A percentile compares a stretch with the other conserved stretches of the same genome.
These are phyloP conservation scores for Durio zibethinus DNA, from an alignment of 345 rosid species.

Conservation along the genomic window DNA sequence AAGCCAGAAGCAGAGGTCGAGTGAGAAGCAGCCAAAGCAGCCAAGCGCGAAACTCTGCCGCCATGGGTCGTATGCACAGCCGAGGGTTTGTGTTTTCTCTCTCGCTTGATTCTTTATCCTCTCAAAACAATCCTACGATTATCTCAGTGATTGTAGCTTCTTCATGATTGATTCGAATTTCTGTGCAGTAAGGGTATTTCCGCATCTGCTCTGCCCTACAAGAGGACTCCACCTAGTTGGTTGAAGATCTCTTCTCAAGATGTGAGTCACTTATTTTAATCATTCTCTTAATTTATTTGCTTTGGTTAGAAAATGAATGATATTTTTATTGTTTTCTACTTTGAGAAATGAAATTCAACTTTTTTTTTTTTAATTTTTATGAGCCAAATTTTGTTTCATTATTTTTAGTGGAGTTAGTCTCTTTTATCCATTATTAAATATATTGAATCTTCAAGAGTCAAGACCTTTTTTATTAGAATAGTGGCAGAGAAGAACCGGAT, in stretches of 20 bases:
- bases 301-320: not conserved
- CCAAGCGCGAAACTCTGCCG: slow-evolving; percentile 3
- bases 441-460: too few species aligned
- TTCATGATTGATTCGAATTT: not conserved
- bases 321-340: not conserved
- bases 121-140: not conserved
- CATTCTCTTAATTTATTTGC: not conserved
- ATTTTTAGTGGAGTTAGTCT: not conserved
- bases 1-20: not conserved
- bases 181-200: slow-evolving; percentile 71
- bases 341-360: not conserved
- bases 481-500: not conserved
- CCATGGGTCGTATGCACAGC: slow-evolving; percentile 90
- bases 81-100: slow-evolving; percentile 44
- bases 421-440: too few species aligned
- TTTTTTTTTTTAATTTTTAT: not conserved
- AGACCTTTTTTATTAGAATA: not conserved
- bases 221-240: slow-evolving; percentile 81
- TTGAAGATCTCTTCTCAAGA: slow-evolving; percentile 64
- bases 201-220: slow-evolving; percentile 84
- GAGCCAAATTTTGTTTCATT: not conserved
- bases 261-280: slow-evolving; percentile 26
- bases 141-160: not conserved
- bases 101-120: not conserved
- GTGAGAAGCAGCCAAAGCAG: slow-evolving; percentile 13